Evolutionary conservation across 108 stramenopile genomes (phyloP).

Genomic region (Epipyxis sp.): DNA sequence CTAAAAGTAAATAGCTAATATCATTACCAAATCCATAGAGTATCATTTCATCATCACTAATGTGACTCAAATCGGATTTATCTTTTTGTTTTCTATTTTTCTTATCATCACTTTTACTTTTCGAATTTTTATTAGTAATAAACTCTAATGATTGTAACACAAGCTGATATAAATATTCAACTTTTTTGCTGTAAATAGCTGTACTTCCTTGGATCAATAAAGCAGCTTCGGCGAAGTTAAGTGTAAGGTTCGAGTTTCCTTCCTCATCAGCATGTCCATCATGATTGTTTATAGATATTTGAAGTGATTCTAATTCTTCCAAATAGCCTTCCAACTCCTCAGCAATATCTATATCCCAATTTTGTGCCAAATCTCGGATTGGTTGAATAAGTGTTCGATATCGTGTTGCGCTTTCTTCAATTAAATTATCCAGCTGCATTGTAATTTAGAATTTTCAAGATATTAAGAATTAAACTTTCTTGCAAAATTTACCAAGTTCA

Average conservation of each 20-base stretch:
- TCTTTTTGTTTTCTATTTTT: conserved; percentile 30
- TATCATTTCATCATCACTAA: conserved; percentile 62
- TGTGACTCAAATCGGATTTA: conserved; percentile 47
- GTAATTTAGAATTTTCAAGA: too few relatives aligned
- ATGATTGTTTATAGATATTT: conserved; percentile 49
- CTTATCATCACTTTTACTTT: conserved; percentile 3
- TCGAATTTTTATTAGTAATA: conserved; percentile 41
- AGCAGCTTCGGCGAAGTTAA: conserved; percentile 92
- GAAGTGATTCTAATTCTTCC: conserved; percentile 58
- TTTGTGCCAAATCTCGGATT: conserved; percentile 80
- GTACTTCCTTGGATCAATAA: conserved; percentile 76
- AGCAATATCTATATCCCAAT: conserved; percentile 94
- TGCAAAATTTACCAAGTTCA: too few relatives aligned
- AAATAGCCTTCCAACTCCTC: conserved; percentile 72
- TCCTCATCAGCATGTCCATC: too few relatives aligned
- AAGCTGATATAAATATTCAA: conserved; percentile 84
- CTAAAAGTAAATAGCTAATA: conserved; percentile 76
- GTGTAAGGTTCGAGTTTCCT: conserved; percentile 45
- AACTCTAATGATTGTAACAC: conserved; percentile 73
- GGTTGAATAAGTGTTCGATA: conserved; percentile 63
- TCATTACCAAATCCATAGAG: conserved; percentile 61
- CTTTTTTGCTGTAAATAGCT: conserved; percentile 80
- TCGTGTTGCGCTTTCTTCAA: not conserved
- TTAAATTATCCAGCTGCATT: too few relatives aligned
- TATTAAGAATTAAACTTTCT: too few relatives aligned